phyloP scores from a whole-genome alignment of 225 moss, liverwort and hornwort species.

The Anthoceros angustus region DNA sequence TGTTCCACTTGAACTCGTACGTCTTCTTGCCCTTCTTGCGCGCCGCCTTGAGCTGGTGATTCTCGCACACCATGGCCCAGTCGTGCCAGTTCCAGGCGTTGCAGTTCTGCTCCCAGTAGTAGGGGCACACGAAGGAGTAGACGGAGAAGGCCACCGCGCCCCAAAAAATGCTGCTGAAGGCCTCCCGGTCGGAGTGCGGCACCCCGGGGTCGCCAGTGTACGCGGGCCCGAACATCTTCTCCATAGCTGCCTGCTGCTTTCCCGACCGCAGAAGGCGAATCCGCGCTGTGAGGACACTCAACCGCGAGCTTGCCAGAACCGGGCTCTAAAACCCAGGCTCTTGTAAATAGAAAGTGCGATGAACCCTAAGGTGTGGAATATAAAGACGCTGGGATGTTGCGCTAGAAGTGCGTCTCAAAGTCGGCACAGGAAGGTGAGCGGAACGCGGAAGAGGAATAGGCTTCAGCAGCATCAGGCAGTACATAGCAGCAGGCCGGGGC shows the following conservation, averaged over 20 bases:
- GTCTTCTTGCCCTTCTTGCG: conserved; percentile 43
- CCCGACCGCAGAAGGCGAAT: too few relatives aligned
- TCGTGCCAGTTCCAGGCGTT: conserved; percentile 93
- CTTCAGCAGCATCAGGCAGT: too few relatives aligned
- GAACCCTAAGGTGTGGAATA: too few relatives aligned
- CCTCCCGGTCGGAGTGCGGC: conserved; percentile 94
- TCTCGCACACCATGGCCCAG: conserved; percentile 86
- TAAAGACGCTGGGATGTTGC: too few relatives aligned
- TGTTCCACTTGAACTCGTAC: conserved; percentile 88
- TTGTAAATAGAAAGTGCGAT: too few relatives aligned
- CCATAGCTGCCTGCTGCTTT: conserved; percentile 27
- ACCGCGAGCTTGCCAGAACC: too few relatives aligned
- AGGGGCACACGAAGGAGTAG: conserved; percentile 70
- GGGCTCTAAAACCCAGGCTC: too few relatives aligned
- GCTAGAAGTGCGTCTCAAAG: too few relatives aligned
- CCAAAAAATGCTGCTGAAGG: conserved; percentile 89
- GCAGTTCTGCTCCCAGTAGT: conserved; percentile 86
- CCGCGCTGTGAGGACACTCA: too few relatives aligned
- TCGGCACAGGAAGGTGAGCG: too few relatives aligned
- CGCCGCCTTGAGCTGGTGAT: conserved; percentile 65
- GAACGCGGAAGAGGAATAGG: too few relatives aligned
- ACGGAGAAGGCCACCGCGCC: conserved; percentile 81
- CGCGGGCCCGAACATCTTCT: conserved; percentile 99
- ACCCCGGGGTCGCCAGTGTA: conserved; percentile 97
- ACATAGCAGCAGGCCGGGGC: too few relatives aligned